A percentile compares a stretch with the other conserved stretches of the same genome.
Evolutionary conservation across 2,329 filamentous ascomycete genomes (phyloP).

Genomic region (Diaporthe citrichinensis): DNA sequence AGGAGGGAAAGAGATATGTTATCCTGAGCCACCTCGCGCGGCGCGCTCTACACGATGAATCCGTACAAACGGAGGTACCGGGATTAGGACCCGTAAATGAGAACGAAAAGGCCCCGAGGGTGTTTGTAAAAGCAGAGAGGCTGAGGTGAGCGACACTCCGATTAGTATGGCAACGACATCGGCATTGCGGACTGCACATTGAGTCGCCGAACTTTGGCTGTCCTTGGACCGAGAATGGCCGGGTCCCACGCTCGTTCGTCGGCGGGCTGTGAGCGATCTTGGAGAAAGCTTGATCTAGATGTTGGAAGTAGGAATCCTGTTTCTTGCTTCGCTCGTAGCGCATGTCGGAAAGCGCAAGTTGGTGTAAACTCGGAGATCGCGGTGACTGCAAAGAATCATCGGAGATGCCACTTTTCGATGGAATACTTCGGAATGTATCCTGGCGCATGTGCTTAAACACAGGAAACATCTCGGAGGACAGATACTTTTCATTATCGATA

Average conservation of each 20-base stretch:
- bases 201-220: background rate
- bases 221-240: background rate
- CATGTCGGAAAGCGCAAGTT: background rate
- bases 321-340: background rate
- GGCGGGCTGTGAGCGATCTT: constrained; percentile 14
- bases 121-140: constrained; percentile 3
- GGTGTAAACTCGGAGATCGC: background rate
- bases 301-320: background rate
- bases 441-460: constrained; percentile 7
- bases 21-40: constrained; percentile 26
- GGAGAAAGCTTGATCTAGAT: constrained; percentile 13
- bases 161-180: constrained; percentile 13
- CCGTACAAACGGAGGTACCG: background rate
- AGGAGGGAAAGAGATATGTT: constrained; percentile 18
- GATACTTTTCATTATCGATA: constrained; percentile 17
- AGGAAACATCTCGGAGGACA: constrained; percentile 21
- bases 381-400: background rate
- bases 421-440: background rate
- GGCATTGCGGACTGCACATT: constrained; percentile 12
- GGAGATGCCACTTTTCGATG: background rate
- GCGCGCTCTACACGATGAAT: background rate
- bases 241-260: background rate
- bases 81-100: background rate
- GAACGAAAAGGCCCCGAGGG: background rate
- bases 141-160: constrained; percentile 15